Evolutionary conservation across 1,139 yeast species (phyloP).

Genomic region (Lodderomyces oxycetoniae): DNA sequence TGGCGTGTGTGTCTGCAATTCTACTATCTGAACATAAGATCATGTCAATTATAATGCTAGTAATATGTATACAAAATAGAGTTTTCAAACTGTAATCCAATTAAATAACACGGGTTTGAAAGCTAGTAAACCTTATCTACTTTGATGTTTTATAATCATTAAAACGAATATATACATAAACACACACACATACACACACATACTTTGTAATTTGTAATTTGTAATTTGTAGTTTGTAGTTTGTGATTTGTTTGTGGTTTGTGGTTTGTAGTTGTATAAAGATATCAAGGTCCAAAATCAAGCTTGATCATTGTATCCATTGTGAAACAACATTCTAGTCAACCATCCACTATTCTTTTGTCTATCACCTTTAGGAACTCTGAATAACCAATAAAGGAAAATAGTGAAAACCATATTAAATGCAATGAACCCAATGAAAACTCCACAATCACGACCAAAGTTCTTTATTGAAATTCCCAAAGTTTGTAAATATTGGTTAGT

Average conservation of each 20-base stretch:
- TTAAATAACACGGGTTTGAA: too few relatives aligned
- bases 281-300: too few relatives aligned
- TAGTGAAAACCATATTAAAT: constrained; percentile 49
- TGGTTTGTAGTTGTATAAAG: too few relatives aligned
- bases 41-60: too few relatives aligned
- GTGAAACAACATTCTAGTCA: constrained; percentile 2
- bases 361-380: constrained; percentile 60
- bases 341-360: constrained; percentile 14
- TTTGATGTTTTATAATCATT: too few relatives aligned
- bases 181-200: too few relatives aligned
- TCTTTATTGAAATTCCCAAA: constrained; percentile 39
- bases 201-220: background rate
- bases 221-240: background rate
- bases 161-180: too few relatives aligned
- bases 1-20: too few relatives aligned
- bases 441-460: constrained; percentile 70
- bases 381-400: constrained; percentile 65
- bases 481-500: constrained; percentile 49
- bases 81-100: too few relatives aligned
- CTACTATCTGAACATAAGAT: too few relatives aligned
- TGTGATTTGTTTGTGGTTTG: background rate
- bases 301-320: constrained; percentile 6
- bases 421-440: constrained; percentile 44
- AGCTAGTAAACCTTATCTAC: too few relatives aligned
- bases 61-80: too few relatives aligned